Conservation (phyloP, 73 alveolate genomes). For the Tetrahymena borealis region DNA sequence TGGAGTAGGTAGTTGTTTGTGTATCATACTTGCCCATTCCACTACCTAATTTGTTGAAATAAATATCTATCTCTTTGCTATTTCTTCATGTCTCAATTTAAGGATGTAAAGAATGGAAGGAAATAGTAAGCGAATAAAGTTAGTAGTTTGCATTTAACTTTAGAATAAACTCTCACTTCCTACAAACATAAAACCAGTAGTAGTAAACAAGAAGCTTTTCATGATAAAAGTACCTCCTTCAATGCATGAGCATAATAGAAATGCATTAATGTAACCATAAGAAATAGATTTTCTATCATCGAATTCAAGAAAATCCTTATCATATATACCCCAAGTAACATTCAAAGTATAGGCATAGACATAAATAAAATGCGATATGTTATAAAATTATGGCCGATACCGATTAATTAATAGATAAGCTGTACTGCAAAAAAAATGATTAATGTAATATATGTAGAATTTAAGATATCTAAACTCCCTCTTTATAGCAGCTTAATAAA, state of each 20-base stretch:
- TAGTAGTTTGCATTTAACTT: background rate
- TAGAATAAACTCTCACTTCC: background rate
- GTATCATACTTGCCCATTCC: background rate
- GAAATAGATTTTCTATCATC: background rate
- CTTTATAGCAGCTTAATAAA: background rate
- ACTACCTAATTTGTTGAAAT: background rate
- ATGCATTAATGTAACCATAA: background rate
- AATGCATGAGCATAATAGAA: background rate
- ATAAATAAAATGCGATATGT: background rate
- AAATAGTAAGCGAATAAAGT: background rate
- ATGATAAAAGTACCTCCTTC: background rate
- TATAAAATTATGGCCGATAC: background rate
- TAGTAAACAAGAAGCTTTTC: background rate
- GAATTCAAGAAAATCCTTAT: background rate
- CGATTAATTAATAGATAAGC: background rate
- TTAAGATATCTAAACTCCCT: background rate
- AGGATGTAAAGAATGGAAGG: background rate
- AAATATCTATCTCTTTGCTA: background rate
- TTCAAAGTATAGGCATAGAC: background rate
- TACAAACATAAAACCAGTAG: background rate
- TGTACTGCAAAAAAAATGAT: background rate
- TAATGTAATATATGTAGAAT: background rate
- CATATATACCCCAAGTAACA: background rate
- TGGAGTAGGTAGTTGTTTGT: background rate
- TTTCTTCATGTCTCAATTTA: background rate